A percentile compares a stretch with the other conserved stretches of the same genome.
phyloP scores from a whole-genome alignment of 345 rosid species.

The Populus nigra region DNA sequence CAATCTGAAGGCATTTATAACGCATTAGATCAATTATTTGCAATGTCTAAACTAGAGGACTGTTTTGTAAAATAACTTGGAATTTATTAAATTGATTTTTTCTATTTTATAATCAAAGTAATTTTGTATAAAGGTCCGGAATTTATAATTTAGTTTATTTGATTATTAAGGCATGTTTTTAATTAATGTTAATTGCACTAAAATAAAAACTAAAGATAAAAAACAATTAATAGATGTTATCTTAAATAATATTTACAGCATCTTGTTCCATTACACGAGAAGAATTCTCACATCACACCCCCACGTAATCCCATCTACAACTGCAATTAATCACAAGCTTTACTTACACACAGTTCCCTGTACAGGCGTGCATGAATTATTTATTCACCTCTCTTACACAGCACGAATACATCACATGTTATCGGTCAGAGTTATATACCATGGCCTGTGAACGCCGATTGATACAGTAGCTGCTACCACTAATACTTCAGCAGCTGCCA shows the following conservation, averaged over 20 bases:
- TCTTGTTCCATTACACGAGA: not conserved
- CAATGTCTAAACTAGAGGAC: constrained; percentile 15
- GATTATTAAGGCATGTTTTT: no score
- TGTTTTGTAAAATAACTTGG: no score
- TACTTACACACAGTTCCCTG: not conserved
- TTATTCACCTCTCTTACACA: not conserved
- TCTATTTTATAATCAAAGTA: no score
- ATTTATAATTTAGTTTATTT: no score
- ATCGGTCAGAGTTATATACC: constrained; percentile 52
- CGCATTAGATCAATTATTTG: constrained; percentile 17
- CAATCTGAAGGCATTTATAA: constrained; percentile 22
- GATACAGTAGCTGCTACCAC: constrained; percentile 64
- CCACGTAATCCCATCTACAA: no score
- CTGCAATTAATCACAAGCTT: not conserved
- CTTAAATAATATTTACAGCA: not conserved
- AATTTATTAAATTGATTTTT: not conserved
- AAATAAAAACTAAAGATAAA: no score
- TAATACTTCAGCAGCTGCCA: constrained; percentile 54
- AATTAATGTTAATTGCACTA: no score
- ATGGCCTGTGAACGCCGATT: constrained; percentile 55
- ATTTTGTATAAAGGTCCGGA: no score
- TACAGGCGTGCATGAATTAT: not conserved
- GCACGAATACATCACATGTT: constrained; percentile 15
- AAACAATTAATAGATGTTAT: no score
- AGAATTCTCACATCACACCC: no score